phyloP scores from a whole-genome alignment of 2,329 filamentous ascomycete genomes.

The Macrophomina phaseolina region DNA sequence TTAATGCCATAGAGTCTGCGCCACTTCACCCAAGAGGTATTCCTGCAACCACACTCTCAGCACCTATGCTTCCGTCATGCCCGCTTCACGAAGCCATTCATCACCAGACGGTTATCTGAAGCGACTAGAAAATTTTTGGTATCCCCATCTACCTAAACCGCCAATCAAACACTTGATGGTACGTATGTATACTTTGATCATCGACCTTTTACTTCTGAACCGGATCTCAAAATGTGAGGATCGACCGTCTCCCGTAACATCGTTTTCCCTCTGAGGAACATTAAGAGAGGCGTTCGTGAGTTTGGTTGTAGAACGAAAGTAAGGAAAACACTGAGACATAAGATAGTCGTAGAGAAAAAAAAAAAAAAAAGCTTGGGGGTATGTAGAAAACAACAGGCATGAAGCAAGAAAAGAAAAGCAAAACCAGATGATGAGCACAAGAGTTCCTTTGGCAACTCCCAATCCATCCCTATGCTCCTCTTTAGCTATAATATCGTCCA shows the following conservation, averaged over 20 bases:
- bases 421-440: neutral
- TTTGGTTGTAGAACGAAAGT: neutral
- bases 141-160: conserved; percentile 5
- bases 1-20: neutral
- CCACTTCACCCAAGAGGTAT: neutral
- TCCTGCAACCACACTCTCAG: neutral
- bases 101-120: neutral
- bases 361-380: conserved; percentile 20
- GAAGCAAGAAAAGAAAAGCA: neutral
- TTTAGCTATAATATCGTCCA: neutral
- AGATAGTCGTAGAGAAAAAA: neutral
- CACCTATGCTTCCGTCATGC: neutral
- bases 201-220: neutral
- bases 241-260: conserved; percentile 5
- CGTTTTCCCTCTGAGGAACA: neutral
- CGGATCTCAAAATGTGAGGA: neutral
- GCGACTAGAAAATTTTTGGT: neutral
- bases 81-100: neutral
- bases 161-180: neutral
- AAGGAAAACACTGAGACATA: conserved; percentile 6
- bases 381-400: conserved; percentile 25
- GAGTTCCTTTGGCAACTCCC: neutral
- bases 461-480: conserved; percentile 1
- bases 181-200: neutral
- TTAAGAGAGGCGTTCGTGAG: conserved; percentile 5